Evolutionary conservation across 2,329 filamentous ascomycete species (phyloP).

Genomic region (Cercospora berteroae): DNA sequence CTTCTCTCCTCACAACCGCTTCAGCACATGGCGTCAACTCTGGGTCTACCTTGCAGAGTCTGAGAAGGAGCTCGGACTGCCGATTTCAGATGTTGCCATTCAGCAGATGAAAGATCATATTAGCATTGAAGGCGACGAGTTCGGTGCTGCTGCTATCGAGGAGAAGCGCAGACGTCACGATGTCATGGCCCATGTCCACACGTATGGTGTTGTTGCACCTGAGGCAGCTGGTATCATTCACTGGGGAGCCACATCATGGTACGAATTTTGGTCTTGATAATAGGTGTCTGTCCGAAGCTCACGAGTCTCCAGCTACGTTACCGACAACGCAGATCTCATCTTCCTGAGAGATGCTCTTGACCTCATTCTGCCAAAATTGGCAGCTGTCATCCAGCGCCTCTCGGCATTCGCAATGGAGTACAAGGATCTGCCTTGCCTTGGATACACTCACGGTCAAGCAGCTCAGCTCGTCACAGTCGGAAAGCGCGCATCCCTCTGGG

Average conservation of each 20-base stretch:
- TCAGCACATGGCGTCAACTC: slow-evolving; percentile 77
- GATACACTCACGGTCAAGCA: slow-evolving; percentile 72
- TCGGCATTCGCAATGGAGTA: slow-evolving; percentile 68
- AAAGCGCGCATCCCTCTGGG: slow-evolving; percentile 69
- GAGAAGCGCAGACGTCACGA: slow-evolving; percentile 48
- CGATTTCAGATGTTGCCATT: slow-evolving; percentile 65
- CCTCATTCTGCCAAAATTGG: slow-evolving; percentile 73
- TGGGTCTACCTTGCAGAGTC: slow-evolving; percentile 83
- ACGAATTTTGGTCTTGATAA: not conserved
- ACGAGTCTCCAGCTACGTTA: slow-evolving; percentile 51
- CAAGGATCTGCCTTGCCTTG: slow-evolving; percentile 70
- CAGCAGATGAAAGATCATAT: slow-evolving; percentile 48
- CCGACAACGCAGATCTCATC: slow-evolving; percentile 76
- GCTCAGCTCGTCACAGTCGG: slow-evolving; percentile 60
- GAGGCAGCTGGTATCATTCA: slow-evolving; percentile 83
- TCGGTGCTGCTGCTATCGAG: slow-evolving; percentile 48
- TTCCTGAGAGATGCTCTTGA: slow-evolving; percentile 73
- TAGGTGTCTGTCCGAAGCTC: not conserved
- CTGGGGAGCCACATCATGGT: slow-evolving; percentile 62
- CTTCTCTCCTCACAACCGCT: slow-evolving; percentile 73
- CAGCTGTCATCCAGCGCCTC: slow-evolving; percentile 74
- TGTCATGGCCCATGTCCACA: slow-evolving; percentile 57
- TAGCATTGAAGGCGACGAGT: slow-evolving; percentile 49
- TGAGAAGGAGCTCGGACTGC: slow-evolving; percentile 76
- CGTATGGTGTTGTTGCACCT: slow-evolving; percentile 70